Base-by-base conservation (phyloP, 2,329 filamentous ascomycete genomes). In the Cladosporium cucumerinum region DNA sequence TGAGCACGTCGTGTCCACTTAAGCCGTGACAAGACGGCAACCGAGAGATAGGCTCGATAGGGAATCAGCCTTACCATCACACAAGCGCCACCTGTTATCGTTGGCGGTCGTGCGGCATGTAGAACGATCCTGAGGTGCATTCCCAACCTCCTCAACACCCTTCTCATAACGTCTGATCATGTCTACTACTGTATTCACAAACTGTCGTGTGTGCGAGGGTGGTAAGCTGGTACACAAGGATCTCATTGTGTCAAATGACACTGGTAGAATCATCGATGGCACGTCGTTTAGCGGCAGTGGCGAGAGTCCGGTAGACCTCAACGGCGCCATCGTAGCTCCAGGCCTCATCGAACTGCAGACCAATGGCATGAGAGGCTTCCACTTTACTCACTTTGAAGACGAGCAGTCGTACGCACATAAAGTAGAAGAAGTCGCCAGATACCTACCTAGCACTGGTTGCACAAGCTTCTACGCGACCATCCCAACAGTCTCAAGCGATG, bases 301-400 rank as follows among this genome's bases (percentile, higher is more conserved):
- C 51, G 11, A 46, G 39, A 77, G 81, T 49, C 76, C 76, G 14
- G 72, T 83, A 55, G 82, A 86, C 69, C 71, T 85, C 12, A 76
- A 81, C 46, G 80, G 80, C 48, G 77, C 74, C 55, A 82, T 86
- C 57, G 75, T 86, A 61, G 81, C 83, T 5, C 84, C 84, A 11
- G 84, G 84, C 3, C 84, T 84, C 68, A 74, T 86, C 25, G 84
- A 86, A 66, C 72, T 86, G 6, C 84, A 86, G 66, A 85, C 82
- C 1, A 86, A 86, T 69, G 82, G 82, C 60, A 74, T 80, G 57
- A 78, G 80, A 71, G 82, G 82, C 1, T 84, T 85, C 60, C 83
- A 85, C 69, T 86, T 85, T 65, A 83, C 83, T 1, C 79, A 82
- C 64, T 83, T 79, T 66, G 73, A 79, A 5, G 74, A 82, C 54